These are phyloP conservation scores for Nakazawaea ambrosiae DNA, from an alignment of 805 yeast species.

Conservation along the genomic window DNA sequence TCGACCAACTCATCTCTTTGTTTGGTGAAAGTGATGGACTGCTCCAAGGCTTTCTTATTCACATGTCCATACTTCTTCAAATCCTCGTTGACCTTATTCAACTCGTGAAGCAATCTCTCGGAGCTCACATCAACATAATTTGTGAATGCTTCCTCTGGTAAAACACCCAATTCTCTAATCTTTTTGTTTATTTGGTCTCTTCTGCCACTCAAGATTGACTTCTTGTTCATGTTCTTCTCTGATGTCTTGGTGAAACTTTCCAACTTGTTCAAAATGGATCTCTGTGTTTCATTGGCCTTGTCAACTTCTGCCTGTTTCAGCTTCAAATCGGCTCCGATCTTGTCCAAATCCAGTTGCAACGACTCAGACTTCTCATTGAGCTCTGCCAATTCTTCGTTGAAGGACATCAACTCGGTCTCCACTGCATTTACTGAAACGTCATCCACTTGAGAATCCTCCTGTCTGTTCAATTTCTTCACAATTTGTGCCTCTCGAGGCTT, in stretches of 20 bases:
- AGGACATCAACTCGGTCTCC: slow-evolving; percentile 15
- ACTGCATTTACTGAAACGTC: slow-evolving; percentile 1
- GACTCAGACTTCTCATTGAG: slow-evolving; percentile 23
- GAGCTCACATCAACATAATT: slow-evolving; percentile 35
- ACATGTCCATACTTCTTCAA: slow-evolving; percentile 67
- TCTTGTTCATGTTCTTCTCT: slow-evolving; percentile 59
- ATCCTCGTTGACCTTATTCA: slow-evolving; percentile 49
- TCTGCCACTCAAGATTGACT: slow-evolving; percentile 49
- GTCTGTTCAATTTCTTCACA: slow-evolving; percentile 15
- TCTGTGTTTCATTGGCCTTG: slow-evolving; percentile 52
- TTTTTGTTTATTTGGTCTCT: slow-evolving; percentile 67
- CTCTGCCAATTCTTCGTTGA: slow-evolving; percentile 17
- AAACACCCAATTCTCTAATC: slow-evolving; percentile 78
- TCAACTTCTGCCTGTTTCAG: slow-evolving; percentile 32
- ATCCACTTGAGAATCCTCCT: slow-evolving; percentile 14
- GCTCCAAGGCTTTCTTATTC: slow-evolving; percentile 86
- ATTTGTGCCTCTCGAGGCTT: slow-evolving; percentile 44
- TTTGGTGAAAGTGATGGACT: slow-evolving; percentile 61
- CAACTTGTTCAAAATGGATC: slow-evolving; percentile 42
- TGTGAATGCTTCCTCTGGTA: slow-evolving; percentile 78
- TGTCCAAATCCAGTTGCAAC: slow-evolving; percentile 22
- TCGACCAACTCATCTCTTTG: slow-evolving; percentile 61
- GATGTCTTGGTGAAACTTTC: slow-evolving; percentile 56
- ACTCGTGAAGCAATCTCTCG: slow-evolving; percentile 42
- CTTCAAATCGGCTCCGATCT: slow-evolving; percentile 23